Percentiles rank a stretch among this genome's conserved stretches.
Evolutionary conservation across 495 filamentous ascomycete genomes (phyloP).

Genomic region (Aspergillus coremiiformis): DNA sequence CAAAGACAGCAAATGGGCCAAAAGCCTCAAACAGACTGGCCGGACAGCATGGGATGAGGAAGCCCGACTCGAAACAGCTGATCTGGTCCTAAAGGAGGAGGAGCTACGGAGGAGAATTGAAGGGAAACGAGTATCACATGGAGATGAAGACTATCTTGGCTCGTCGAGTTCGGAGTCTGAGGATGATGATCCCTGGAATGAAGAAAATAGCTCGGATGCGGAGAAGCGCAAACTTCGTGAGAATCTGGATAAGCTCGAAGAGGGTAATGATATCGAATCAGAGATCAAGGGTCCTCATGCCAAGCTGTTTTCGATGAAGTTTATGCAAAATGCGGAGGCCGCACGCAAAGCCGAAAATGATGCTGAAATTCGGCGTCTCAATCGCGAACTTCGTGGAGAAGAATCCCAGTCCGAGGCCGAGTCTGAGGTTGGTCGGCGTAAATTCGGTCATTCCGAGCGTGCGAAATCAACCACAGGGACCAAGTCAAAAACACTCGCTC

Average conservation of each 20-base stretch:
- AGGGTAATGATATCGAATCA: constrained; percentile 28
- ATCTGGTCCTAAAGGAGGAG: constrained; percentile 79
- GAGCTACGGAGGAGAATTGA: constrained; percentile 77
- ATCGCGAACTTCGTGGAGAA: constrained; percentile 59
- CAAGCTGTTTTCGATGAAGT: constrained; percentile 67
- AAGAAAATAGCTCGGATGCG: constrained; percentile 48
- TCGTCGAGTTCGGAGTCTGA: constrained; percentile 48
- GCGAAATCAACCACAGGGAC: constrained; percentile 17
- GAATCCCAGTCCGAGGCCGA: constrained; percentile 51
- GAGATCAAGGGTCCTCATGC: constrained; percentile 36
- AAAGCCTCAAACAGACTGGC: constrained; percentile 71
- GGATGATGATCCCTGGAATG: constrained; percentile 50
- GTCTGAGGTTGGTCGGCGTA: constrained; percentile 54
- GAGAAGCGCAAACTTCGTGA: constrained; percentile 46
- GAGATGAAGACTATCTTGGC: constrained; percentile 41
- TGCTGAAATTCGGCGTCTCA: constrained; percentile 64
- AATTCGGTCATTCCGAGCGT: constrained; percentile 48
- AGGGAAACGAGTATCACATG: constrained; percentile 56
- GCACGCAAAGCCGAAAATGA: constrained; percentile 71
- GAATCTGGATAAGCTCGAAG: constrained; percentile 53
- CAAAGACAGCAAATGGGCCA: constrained; percentile 91
- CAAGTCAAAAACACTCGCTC: constrained; percentile 18
- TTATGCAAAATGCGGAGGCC: constrained; percentile 86
- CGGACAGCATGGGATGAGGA: constrained; percentile 79
- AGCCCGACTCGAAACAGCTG: constrained; percentile 64